Conservation (phyloP, 2,329 filamentous ascomycete genomes). For the Chaetothyriales sp. region DNA sequence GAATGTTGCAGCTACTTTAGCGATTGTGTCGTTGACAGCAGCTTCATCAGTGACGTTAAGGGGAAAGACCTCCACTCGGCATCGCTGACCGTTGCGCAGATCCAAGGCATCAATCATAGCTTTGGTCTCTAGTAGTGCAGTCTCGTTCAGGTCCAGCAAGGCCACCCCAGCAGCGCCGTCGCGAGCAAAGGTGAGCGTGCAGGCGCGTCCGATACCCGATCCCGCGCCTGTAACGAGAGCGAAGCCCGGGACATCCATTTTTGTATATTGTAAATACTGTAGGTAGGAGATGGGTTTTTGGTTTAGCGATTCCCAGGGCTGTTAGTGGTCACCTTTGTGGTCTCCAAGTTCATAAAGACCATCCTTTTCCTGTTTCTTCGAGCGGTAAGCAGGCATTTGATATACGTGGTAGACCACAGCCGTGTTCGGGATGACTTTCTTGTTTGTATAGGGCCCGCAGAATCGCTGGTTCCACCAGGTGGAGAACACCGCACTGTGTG, state of each 20-base stretch:
- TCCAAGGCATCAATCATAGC: slow-evolving; percentile 6
- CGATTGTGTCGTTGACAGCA: slow-evolving; percentile 40
- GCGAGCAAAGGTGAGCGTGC: slow-evolving; percentile 8
- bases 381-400: no score
- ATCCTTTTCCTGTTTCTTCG: no score
- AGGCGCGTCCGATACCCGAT: slow-evolving; percentile 10
- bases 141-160: slow-evolving; percentile 7
- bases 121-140: slow-evolving; percentile 4
- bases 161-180: slow-evolving; percentile 11
- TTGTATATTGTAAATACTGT: not conserved
- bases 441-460: not conserved
- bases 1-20: slow-evolving; percentile 43
- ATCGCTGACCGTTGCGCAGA: slow-evolving; percentile 1
- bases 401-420: not conserved
- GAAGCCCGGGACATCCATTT: slow-evolving; percentile 13
- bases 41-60: slow-evolving; percentile 39
- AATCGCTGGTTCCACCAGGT: not conserved
- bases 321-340: no score
- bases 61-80: slow-evolving; percentile 3
- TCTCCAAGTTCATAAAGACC: no score
- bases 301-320: no score
- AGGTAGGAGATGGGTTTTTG: no score
- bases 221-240: slow-evolving; percentile 11
- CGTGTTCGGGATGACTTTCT: not conserved
- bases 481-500: not conserved